Evolutionary conservation across 2,329 filamentous ascomycete genomes (phyloP).

Genomic region (Diaporthe capsici): DNA sequence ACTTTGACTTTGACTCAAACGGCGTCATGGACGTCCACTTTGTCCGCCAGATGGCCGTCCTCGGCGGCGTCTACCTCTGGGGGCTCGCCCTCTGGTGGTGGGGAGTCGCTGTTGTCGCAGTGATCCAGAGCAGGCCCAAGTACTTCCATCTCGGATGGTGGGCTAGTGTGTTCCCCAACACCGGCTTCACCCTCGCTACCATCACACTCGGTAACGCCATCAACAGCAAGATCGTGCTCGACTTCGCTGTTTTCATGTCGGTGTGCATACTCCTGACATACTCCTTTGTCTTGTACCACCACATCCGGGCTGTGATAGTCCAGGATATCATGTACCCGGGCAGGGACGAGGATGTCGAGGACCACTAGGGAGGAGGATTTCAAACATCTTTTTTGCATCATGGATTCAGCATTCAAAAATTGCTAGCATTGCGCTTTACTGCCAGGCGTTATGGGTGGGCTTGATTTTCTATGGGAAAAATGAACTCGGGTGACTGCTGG

Average conservation of each 20-base stretch:
- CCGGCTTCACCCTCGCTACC: constrained; percentile 70
- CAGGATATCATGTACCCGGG: constrained; percentile 70
- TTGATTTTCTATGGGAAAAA: constrained; percentile 26
- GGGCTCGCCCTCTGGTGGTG: constrained; percentile 62
- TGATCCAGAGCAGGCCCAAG: constrained; percentile 60
- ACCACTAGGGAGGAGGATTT: constrained; percentile 52
- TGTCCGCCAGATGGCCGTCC: constrained; percentile 62
- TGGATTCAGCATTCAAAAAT: constrained; percentile 19
- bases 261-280: constrained; percentile 59
- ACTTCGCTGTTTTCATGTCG: constrained; percentile 65
- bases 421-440: constrained; percentile 14
- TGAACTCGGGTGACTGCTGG: background rate
- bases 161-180: constrained; percentile 75
- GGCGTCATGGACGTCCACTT: constrained; percentile 60
- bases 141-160: constrained; percentile 75
- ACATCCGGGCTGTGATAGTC: constrained; percentile 62
- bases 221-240: constrained; percentile 59
- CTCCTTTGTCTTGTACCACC: constrained; percentile 59
- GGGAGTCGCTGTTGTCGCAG: constrained; percentile 62
- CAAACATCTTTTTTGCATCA: constrained; percentile 1
- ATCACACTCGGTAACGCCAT: constrained; percentile 67
- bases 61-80: constrained; percentile 57
- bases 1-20: constrained; percentile 59
- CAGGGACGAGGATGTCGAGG: constrained; percentile 67
- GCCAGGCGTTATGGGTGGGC: constrained; percentile 25